Percentiles rank a stretch among this genome's conserved stretches.
phyloP scores from a whole-genome alignment of 768 basidiomycete species.

The Pulveroboletus sp. region DNA sequence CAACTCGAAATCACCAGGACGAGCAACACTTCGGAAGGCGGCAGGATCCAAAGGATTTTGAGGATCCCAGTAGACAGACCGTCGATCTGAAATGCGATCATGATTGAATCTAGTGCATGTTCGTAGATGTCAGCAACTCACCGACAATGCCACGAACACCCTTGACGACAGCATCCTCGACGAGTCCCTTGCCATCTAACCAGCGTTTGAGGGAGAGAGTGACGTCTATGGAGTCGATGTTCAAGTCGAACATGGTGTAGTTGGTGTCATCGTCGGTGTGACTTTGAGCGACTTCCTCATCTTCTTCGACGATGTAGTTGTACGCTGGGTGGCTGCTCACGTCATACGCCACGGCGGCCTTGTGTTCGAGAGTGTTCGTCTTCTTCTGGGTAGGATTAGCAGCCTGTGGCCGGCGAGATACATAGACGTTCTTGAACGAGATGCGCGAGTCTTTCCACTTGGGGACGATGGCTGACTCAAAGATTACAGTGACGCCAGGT shows the following conservation, averaged over 20 bases:
- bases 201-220: conserved; percentile 86
- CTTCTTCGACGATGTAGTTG: conserved; percentile 59
- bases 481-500: conserved; percentile 91
- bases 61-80: conserved; percentile 81
- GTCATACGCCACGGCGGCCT: conserved; percentile 67
- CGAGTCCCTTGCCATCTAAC: conserved; percentile 92
- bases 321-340: conserved; percentile 72
- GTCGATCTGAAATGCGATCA: conserved; percentile 57
- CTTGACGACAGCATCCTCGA: conserved; percentile 86
- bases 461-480: conserved; percentile 96
- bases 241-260: conserved; percentile 90
- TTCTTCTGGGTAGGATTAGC: conserved; percentile 13
- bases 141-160: conserved; percentile 94
- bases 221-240: conserved; percentile 92
- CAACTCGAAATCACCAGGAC: conserved; percentile 86
- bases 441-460: conserved; percentile 96
- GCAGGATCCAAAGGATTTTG: conserved; percentile 78
- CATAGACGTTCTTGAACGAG: conserved; percentile 94
- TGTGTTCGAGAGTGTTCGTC: conserved; percentile 37
- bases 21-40: conserved; percentile 66
- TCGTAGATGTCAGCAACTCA: conserved; percentile 30
- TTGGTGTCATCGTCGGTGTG: conserved; percentile 55
- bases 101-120: background rate
- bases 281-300: conserved; percentile 34
- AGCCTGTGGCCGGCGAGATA: conserved; percentile 68